Base-by-base conservation (phyloP, 768 basidiomycete genomes). In the Boletus coccyginus region DNA sequence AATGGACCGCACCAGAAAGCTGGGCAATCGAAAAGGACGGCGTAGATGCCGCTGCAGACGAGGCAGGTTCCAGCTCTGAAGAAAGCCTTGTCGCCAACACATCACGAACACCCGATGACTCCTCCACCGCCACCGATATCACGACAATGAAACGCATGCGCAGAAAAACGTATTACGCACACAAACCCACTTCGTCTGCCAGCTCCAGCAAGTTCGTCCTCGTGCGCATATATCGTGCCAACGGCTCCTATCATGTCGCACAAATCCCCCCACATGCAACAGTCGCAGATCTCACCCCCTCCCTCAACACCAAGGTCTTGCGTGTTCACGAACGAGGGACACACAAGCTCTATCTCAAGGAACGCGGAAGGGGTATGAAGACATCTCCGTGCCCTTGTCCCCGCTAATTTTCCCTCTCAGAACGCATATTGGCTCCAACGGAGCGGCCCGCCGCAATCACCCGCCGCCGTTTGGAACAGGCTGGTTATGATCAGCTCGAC, bases 381-480 rank as follows among this genome's bases (percentile, higher is more conserved):
- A 14, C 19, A 2, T 36, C 17, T 24, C 0, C 0, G 3, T 40
- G 10, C 14, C 12, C 50, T 43, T 32, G 24, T 51, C 24, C 33
- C 2, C 45, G 4, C 33, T 50, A 56, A 38, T 50, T 40, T 10
- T 42, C 46, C 32, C 31, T 31, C 45, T 56, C 66, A 96, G 95
- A 98, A 66, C 88, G 96, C 13, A 78, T 94, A 39, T 75, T 99
- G 53, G 85, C 84, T 9, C 81, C 83, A 19, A 85, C 85, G 2
- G 97, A 99, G 71, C 77, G 82, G 45, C 96, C 96, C 0, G 87
- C 93, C 2, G 82, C 84, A 36, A 92, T 97, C 56, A 88, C 96
- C 21, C 81, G 87, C 55, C 80, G 90, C 40, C 81, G 93, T 38
- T 75, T 98, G 58, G 85, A 90, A 61, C 92, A 96, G 68, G 93